Base-by-base conservation (phyloP, 352 stramenopile genomes). In the Phytophthora constricta region DNA sequence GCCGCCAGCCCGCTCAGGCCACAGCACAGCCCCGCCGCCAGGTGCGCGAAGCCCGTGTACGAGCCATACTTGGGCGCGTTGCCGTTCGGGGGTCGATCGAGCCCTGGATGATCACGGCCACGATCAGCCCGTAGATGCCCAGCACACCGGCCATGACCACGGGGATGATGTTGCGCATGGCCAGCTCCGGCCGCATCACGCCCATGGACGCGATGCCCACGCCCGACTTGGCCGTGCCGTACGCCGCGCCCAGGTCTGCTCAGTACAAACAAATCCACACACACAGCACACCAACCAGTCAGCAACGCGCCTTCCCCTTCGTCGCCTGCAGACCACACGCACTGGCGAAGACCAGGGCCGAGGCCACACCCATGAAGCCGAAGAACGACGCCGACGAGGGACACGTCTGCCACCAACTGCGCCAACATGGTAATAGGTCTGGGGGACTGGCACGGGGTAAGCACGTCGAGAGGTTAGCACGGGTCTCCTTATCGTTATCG, bases 111-210 rank as follows among this genome's bases (percentile, higher is more conserved):
- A 98, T 98, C 27, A 98, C 93, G 47, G 94, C 89, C 58, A 98
- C 95, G 70, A 98, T 98, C 39, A 98, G 82, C 62, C 96, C 96
- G 78, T 99, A 99, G 75, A 99, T 98, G 69, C 94, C 95, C 64
- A 98, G 82, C 58, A 99, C 95, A 94, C 96, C 96, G 62, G 97
- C 97, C 97, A 99, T 99, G 77, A 99, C 96, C 42, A 99, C 96
- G 66, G 97, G 97, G 80, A 99, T 98, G 68, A 99, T 99, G 84
- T 99, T 99, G 68, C 95, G 86, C 96, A 99, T 99, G 13, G 99
- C 97, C 51, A 98, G 73, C 48, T 97, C 92, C 20, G 97, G 97
- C 74, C 98, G 98, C 91, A 98, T 97, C 14, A 98, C 90, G 63
- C 92, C 94, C 92, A 98, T 98, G 22, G 87, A 97, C 25, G 89